phyloP scores from a whole-genome alignment of 768 basidiomycete species.

The Cyclocybe aegerita region DNA sequence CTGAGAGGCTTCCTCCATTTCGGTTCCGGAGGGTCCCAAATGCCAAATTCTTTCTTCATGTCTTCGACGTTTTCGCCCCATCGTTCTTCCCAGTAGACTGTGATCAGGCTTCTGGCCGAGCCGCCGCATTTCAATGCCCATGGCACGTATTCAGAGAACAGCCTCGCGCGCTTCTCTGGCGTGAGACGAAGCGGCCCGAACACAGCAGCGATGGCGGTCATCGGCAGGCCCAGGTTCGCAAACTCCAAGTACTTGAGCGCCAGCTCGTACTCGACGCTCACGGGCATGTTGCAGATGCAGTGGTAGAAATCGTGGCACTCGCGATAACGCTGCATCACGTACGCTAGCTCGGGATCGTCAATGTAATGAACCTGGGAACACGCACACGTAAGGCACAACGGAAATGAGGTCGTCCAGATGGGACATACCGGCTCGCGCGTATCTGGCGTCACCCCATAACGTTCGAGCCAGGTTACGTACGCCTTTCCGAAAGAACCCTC shows the following conservation, averaged over 20 bases:
- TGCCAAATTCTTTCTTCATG: constrained; percentile 81
- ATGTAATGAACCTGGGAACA: constrained; percentile 83
- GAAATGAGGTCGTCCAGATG: not conserved
- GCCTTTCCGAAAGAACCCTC: constrained; percentile 84
- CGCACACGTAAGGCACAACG: not conserved
- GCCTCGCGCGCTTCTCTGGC: constrained; percentile 47
- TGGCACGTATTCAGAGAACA: constrained; percentile 83
- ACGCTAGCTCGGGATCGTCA: constrained; percentile 92
- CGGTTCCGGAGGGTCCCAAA: constrained; percentile 79
- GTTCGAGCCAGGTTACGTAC: constrained; percentile 88
- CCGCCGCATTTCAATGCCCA: constrained; percentile 91
- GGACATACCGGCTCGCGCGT: constrained; percentile 79
- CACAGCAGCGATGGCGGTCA: constrained; percentile 76
- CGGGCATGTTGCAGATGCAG: constrained; percentile 84
- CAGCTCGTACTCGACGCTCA: constrained; percentile 88
- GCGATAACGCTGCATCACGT: constrained; percentile 96
- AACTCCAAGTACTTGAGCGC: constrained; percentile 96
- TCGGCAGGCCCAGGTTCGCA: constrained; percentile 86
- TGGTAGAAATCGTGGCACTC: constrained; percentile 99
- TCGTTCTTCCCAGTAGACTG: constrained; percentile 94
- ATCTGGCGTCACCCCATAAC: constrained; percentile 89
- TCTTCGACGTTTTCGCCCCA: constrained; percentile 86
- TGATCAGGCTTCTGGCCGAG: constrained; percentile 72
- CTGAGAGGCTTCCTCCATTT: constrained; percentile 65
- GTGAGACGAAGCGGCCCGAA: constrained; percentile 79